Evolutionary conservation across 768 basidiomycete species (phyloP).

Genomic region (Tricholoma flavovirens): DNA sequence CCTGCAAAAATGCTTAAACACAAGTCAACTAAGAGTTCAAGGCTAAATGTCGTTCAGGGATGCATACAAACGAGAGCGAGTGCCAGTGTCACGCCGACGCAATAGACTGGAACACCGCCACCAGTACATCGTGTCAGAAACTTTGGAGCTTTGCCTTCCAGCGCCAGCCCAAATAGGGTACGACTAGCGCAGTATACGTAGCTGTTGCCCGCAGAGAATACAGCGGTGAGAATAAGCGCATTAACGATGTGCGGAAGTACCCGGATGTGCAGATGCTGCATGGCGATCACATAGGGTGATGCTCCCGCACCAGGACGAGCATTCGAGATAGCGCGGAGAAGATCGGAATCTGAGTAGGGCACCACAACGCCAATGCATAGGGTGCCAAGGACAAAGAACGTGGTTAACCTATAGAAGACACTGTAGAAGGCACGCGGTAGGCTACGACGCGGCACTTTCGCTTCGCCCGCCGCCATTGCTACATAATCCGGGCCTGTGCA

Average conservation of each 20-base stretch:
- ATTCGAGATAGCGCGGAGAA: conserved; percentile 48
- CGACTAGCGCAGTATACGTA: conserved; percentile 58
- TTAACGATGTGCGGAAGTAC: conserved; percentile 68
- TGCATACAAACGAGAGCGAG: conserved; percentile 32
- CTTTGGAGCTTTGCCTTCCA: conserved; percentile 54
- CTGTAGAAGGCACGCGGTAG: conserved; percentile 66
- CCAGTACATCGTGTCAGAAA: conserved; percentile 48
- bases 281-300: conserved; percentile 84
- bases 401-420: conserved; percentile 74
- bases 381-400: conserved; percentile 74
- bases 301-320: conserved; percentile 54
- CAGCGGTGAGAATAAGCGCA: conserved; percentile 57
- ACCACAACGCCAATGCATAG: conserved; percentile 74
- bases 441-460: conserved; percentile 59
- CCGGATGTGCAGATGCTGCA: conserved; percentile 61
- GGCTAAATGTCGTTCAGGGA: not conserved
- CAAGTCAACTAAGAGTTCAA: not conserved
- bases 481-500: conserved; percentile 43
- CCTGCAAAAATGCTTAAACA: conserved; percentile 40
- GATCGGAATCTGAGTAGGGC: conserved; percentile 58
- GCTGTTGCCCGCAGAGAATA: conserved; percentile 71
- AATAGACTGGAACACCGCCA: conserved; percentile 53
- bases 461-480: conserved; percentile 65
- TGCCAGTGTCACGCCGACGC: conserved; percentile 37
- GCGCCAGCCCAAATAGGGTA: conserved; percentile 48